These are phyloP conservation scores for Chloris gayana DNA, from an alignment of 176 grass and related monocot genomes.

Conservation along the genomic window DNA sequence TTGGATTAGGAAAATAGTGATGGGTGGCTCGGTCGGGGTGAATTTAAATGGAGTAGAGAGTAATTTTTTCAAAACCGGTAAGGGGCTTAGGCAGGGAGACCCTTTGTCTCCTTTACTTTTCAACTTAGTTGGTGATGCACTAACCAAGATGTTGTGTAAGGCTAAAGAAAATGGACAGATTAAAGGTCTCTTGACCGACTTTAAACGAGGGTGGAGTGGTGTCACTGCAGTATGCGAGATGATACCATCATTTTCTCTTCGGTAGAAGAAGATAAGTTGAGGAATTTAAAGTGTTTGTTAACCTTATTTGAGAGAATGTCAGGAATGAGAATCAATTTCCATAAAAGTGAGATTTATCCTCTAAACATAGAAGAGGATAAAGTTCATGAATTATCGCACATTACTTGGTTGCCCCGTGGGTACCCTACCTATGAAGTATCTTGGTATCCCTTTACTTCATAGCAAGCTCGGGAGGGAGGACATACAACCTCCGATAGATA, in stretches of 20 bases:
- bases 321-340: too few relatives aligned
- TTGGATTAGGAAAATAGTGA: background rate
- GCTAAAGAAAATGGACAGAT: background rate
- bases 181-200: background rate
- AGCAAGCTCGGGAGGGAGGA: background rate
- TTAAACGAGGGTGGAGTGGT: background rate
- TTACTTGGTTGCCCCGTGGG: background rate
- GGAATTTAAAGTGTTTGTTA: background rate
- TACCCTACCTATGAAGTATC: background rate
- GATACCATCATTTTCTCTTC: background rate
- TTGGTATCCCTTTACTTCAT: background rate
- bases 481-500: background rate
- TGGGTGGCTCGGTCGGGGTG: background rate
- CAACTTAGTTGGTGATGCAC: background rate
- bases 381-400: accelerated
- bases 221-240: background rate
- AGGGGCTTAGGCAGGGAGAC: too few relatives aligned
- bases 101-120: too few relatives aligned
- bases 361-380: background rate
- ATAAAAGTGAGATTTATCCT: background rate
- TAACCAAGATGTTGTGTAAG: background rate
- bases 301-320: background rate
- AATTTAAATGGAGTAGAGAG: background rate
- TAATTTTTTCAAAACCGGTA: background rate
- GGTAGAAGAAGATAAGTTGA: background rate